phyloP scores from a whole-genome alignment of 2,329 filamentous ascomycete species.

The Arthrinium puccinioides region DNA sequence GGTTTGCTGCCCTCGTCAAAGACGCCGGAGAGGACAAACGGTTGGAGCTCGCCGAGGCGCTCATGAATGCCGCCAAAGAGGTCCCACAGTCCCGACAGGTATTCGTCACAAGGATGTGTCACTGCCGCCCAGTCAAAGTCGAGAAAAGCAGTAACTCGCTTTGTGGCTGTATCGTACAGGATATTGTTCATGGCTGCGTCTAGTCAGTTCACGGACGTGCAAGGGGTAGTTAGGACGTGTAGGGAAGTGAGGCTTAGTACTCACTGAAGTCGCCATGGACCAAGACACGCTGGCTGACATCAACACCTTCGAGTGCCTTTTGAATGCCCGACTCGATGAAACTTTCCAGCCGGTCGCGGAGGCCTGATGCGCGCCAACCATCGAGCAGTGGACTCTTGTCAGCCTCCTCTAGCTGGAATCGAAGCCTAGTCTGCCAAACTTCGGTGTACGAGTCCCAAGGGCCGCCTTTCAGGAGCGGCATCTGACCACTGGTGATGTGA shows the following conservation, averaged over 20 bases:
- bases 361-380: slow-evolving; percentile 3
- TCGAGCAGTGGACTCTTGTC: slow-evolving; percentile 5
- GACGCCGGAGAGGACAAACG: too few species aligned
- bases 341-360: slow-evolving; percentile 5
- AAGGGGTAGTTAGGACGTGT: background rate
- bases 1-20: too few species aligned
- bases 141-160: slow-evolving; percentile 15
- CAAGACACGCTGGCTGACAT: slow-evolving; percentile 7
- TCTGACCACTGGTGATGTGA: slow-evolving; percentile 10
- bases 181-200: slow-evolving; percentile 18
- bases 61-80: slow-evolving; percentile 9
- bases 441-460: slow-evolving; percentile 6
- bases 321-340: slow-evolving; percentile 6
- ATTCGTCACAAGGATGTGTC: slow-evolving; percentile 16
- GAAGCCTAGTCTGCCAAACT: slow-evolving; percentile 1
- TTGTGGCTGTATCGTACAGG: slow-evolving; percentile 13
- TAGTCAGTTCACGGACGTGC: too few species aligned
- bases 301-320: slow-evolving; percentile 9
- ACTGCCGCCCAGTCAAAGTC: slow-evolving; percentile 20
- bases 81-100: slow-evolving; percentile 14
- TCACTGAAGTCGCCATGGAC: slow-evolving; percentile 21
- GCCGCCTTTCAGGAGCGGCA: slow-evolving; percentile 4
- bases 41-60: background rate
- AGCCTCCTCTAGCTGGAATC: slow-evolving; percentile 2
- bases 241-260: background rate